Evolutionary conservation across 2,329 filamentous ascomycete genomes (phyloP), one percentile per base, ranked within the genome.

Genomic region (Parastagonospora nodorum): DNA sequence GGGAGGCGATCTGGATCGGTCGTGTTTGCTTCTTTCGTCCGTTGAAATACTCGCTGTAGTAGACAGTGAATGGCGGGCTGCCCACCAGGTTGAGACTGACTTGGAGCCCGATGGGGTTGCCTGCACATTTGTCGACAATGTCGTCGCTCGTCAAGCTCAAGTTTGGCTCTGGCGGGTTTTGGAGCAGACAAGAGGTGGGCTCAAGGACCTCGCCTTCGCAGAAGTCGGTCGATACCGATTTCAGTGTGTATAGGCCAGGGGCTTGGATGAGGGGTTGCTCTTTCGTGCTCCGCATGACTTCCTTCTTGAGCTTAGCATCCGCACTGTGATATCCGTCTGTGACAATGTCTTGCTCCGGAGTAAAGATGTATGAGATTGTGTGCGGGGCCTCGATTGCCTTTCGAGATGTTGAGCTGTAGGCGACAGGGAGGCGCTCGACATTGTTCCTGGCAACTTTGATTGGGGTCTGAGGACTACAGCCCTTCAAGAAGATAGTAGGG

Each of bases 61-160:
- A 79, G 39, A 99, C 80, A n/a, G 81, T 79, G 75, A 99, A 99
- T 1, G 93, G 93, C 39, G 95, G 93, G 0, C 92, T 96, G 53
- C 94, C 94, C 27, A 93, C 88, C 33, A 99, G 81, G 69, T 97
- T 92, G 42, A 99, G 78, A 66, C 94, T 89, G 36, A 99, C 90
- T 9, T 88, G 84, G 47, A 99, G 82, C 35, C 94, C 94, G 55
- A 99, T 90, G 0, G 94, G 91, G 67, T 92, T 96, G 41, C 92
- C 92, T 31, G 92, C 93, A 71, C 94, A 99, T 70, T 95, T 96
- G 73, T 99, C 94, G 45, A 90, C 89, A 37, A 99, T 92, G 55
- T 92, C 88, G 62, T 96, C 89, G 6, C 86, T 82, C 29, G 82
- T 83, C 42, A 99, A 78, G 4, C 84, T 80, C 50, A 99, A 73